Conservation (phyloP, 176 grass and related monocot species). For the Saccharum officinarum region DNA sequence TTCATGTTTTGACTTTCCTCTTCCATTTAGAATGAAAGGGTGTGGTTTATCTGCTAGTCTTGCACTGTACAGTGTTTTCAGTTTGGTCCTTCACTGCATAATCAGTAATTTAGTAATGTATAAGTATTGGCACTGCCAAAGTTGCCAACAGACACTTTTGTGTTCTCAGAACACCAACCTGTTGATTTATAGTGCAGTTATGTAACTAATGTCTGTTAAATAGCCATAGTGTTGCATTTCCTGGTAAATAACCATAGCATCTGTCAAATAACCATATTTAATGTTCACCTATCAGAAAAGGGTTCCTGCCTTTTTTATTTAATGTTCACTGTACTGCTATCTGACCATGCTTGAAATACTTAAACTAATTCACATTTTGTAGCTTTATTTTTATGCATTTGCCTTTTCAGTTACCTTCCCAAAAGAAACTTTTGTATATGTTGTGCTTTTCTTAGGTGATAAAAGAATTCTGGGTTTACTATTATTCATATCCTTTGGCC, state of each 20-base stretch:
- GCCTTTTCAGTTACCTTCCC: slow-evolving; percentile 22
- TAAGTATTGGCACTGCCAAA: background rate
- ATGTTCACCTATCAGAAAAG: slow-evolving; percentile 10
- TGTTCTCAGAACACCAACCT: background rate
- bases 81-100: background rate
- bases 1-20: background rate
- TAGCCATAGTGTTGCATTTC: background rate
- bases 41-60: background rate
- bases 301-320: background rate
- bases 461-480: slow-evolving; percentile 66
- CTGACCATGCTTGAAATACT: background rate
- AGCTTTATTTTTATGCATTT: slow-evolving; percentile 36
- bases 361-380: background rate
- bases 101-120: background rate
- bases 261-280: too few relatives aligned
- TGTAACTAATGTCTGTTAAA: background rate
- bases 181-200: background rate
- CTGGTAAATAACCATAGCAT: too few relatives aligned
- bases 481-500: slow-evolving; percentile 57
- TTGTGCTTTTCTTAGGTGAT: slow-evolving; percentile 63
- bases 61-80: background rate
- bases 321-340: background rate
- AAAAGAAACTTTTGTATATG: slow-evolving; percentile 31
- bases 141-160: background rate
- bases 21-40: background rate